Evolutionary conservation across 2,329 filamentous ascomycete species (phyloP), one percentile per base, ranked within the genome.

Genomic region (Aspergillus latus): DNA sequence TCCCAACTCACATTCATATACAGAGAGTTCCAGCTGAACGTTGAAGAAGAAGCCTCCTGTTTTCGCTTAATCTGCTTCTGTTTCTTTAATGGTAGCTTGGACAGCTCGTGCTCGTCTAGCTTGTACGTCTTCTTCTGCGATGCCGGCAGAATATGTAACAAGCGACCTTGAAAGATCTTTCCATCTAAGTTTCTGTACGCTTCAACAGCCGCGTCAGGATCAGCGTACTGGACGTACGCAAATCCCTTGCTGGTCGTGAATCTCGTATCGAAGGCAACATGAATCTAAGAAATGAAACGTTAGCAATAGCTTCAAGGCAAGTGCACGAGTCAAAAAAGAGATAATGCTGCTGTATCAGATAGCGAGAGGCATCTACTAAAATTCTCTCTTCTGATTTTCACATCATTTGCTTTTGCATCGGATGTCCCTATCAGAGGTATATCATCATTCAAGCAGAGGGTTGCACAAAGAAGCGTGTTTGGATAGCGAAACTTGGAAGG

Each of bases 311-410:
- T 58, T 61, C 50, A 62, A 61, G 61, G 61, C 52, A 54, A 62
- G 63, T 68, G 61, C 50, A 59, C 55, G 63, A 64, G 65, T 62
- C 61, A 70, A 67, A 45, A 49, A 36, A 52, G 43, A 15, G 40
- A 42, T 40, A 36, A 39, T 15, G 39, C 66, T 71, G 73, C 64
- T 72, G 78, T 78, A 77, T 92, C 88, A 94, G 91, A 86, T 84
- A 66, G 81, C 77, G 88, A 91, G 87, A 92, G 89, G 90, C 90
- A 96, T 97, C 93, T 99, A 99, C 94, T 97, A 99, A 96, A 96
- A 94, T 89, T 45, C 84, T 90, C 87, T 92, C 50, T 87, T 88
- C 87, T 85, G 79, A 76, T 82, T 47, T 37, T 91, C 81, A 85
- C 89, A 92, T 95, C 92, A 97, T 81, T 81, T 91, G 89, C 90